Percentiles rank a stretch among this genome's conserved stretches.
These are phyloP conservation scores for Cruciata laevipes DNA, from an alignment of 257 asterid species.

Conservation along the genomic window DNA sequence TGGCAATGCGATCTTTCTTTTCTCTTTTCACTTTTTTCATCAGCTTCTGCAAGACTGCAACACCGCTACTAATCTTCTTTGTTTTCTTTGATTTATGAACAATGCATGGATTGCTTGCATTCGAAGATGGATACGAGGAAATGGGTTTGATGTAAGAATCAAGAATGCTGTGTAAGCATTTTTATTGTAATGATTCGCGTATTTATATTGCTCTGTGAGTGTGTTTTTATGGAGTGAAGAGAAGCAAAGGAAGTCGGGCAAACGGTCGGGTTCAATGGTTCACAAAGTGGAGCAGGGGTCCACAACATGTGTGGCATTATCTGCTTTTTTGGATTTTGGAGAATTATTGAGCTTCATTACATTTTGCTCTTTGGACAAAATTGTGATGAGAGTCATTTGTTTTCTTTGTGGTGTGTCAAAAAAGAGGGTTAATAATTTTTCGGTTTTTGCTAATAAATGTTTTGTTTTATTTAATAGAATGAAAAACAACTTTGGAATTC, in stretches of 20 bases:
- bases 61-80: not conserved
- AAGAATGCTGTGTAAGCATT: not conserved
- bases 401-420: too few relatives aligned
- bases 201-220: slow-evolving; percentile 23
- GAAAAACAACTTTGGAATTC: too few relatives aligned
- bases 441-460: not conserved
- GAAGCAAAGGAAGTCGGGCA: slow-evolving; percentile 35
- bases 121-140: not conserved
- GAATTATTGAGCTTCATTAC: slow-evolving; percentile 21
- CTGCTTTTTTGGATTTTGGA: slow-evolving; percentile 33
- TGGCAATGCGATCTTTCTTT: slow-evolving; percentile 4
- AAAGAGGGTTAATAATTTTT: not conserved
- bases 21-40: slow-evolving; percentile 9
- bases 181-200: not conserved
- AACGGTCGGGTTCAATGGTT: slow-evolving; percentile 61
- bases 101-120: slow-evolving; percentile 9
- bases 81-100: slow-evolving; percentile 3
- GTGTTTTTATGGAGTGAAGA: slow-evolving; percentile 37
- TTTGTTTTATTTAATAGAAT: too few relatives aligned
- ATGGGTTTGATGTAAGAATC: not conserved
- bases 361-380: slow-evolving; percentile 21
- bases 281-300: slow-evolving; percentile 32
- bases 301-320: slow-evolving; percentile 33
- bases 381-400: slow-evolving; percentile 7
- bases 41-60: slow-evolving; percentile 13